Evolutionary conservation across 2,329 filamentous ascomycete genomes (phyloP).

Genomic region (Rasamsonia emersonii): DNA sequence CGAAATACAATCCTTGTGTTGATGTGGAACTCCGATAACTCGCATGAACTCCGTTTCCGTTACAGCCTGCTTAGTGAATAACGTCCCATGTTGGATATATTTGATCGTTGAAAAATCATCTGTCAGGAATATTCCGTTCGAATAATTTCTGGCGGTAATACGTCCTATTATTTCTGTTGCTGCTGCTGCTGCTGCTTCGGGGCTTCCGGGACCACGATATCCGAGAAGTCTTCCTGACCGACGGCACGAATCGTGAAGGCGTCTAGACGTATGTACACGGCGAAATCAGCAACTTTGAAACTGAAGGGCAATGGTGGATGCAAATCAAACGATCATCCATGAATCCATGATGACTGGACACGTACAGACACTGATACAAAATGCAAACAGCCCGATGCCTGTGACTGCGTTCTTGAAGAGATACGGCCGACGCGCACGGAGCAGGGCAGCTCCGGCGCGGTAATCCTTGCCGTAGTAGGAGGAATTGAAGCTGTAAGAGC

Average conservation of each 20-base stretch:
- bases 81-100: conserved; percentile 1
- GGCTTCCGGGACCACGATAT: conserved; percentile 78
- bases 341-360: conserved; percentile 16
- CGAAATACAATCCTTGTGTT: no score
- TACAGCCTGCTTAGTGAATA: not conserved
- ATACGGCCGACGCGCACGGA: conserved; percentile 86
- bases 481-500: conserved; percentile 48
- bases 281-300: not conserved
- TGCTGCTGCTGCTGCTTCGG: conserved; percentile 35
- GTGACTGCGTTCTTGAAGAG: conserved; percentile 81
- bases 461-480: conserved; percentile 90
- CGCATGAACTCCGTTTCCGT: no score
- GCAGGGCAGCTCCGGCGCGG: conserved; percentile 77
- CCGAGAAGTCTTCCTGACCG: conserved; percentile 93
- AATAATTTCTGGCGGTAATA: not conserved
- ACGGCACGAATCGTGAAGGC: conserved; percentile 71
- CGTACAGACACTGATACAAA: conserved; percentile 84
- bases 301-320: not conserved
- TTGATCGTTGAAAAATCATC: no score
- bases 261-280: conserved; percentile 41
- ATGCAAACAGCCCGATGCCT: conserved; percentile 62
- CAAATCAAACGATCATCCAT: conserved; percentile 1
- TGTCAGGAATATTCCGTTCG: no score
- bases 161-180: conserved; percentile 9
- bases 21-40: no score